Base-by-base conservation (phyloP, 495 filamentous ascomycete genomes). In the Aspergillus wentii region DNA sequence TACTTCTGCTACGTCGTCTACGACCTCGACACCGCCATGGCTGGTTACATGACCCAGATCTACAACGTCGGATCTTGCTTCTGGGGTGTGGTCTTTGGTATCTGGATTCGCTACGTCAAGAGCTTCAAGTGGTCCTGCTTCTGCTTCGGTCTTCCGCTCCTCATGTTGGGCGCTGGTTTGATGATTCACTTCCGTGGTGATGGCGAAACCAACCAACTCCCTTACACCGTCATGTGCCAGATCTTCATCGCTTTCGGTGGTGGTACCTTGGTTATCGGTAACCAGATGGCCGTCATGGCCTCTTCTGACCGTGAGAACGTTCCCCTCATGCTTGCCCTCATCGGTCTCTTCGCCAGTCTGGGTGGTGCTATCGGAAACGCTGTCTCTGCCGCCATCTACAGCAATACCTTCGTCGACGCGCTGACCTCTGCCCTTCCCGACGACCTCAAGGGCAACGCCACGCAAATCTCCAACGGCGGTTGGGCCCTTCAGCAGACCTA, bases 211-310 rank as follows among this genome's bases (percentile, higher is more conserved):
- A 29, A 61, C 13, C 49, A 68, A 32, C 66, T 87, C 31, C 83
- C 80, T 17, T 86, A 80, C 54, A 61, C 89, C 14, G 64, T 87
- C 59, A 85, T 87, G 79, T 81, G 76, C 47, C 83, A 88, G 57
- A 85, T 88, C 55, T 81, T 88, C 61, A 86, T 88, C 47, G 79
- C 84, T 18, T 76, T 90, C 36, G 67, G 71, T 10, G 83, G 81
- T 13, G 79, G 79, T 21, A 79, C 74, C 3, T 50, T 83, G 5
- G 62, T 88, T 37, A 83, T 88, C 51, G 71, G 66, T 33, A 72
- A 83, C 46, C 77, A 89, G 41, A 83, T 88, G 56, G 83, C 82
- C 3, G 77, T 79, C 57, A 85, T 88, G 82, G 80, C 84, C 1
- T 76, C 74, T 3, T 71, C 77, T 5, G 61, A 62, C 16, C 62